These are phyloP conservation scores for Botryotinia globosa DNA, from an alignment of 2,329 filamentous ascomycete species.

Conservation along the genomic window DNA sequence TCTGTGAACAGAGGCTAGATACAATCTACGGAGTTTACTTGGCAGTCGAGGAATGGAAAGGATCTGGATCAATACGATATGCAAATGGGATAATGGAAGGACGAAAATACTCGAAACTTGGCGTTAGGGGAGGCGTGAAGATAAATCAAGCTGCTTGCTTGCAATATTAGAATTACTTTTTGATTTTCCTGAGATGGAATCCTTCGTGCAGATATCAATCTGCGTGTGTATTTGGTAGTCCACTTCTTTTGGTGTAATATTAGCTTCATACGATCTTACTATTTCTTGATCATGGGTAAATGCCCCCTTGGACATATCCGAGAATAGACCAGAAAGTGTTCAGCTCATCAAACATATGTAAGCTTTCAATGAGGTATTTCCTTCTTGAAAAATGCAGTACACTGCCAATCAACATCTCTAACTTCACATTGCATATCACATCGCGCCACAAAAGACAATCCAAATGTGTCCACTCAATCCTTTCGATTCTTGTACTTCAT, in stretches of 20 bases:
- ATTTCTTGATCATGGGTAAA: not conserved
- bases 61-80: conserved; percentile 6
- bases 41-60: conserved; percentile 9
- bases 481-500: not conserved
- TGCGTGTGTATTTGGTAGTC: not conserved
- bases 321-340: not conserved
- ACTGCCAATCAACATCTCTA: not conserved
- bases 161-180: conserved; percentile 10
- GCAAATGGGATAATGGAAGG: not conserved
- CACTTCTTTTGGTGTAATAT: conserved; percentile 4
- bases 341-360: not conserved
- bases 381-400: not conserved
- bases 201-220: not conserved
- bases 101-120: conserved; percentile 1
- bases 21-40: conserved; percentile 16
- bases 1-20: conserved; percentile 33
- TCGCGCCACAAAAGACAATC: not conserved
- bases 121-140: conserved; percentile 2
- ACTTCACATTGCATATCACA: not conserved
- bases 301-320: not conserved
- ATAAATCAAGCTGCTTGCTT: not conserved
- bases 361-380: not conserved
- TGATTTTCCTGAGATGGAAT: not conserved
- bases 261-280: not conserved
- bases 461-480: not conserved